A percentile compares a stretch with the other conserved stretches of the same genome.
phyloP scores from a whole-genome alignment of 2,329 filamentous ascomycete species.

The Fusarium zealandicum region DNA sequence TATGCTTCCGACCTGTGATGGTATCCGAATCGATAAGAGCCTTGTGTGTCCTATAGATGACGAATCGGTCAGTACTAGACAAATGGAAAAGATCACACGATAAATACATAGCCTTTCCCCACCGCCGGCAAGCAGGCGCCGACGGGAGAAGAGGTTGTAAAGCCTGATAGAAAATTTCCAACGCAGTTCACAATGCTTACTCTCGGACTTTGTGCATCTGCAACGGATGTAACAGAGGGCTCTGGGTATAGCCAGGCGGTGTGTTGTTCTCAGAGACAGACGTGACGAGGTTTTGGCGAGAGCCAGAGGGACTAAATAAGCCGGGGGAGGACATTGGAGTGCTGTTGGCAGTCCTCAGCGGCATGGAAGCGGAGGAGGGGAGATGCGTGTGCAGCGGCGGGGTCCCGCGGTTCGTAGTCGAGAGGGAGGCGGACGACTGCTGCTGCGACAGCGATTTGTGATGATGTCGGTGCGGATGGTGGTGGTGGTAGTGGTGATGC shows the following conservation, averaged over 20 bases:
- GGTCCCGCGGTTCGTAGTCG: conserved; percentile 35
- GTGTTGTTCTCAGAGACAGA: conserved; percentile 63
- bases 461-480: conserved; percentile 34
- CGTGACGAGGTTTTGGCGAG: conserved; percentile 52
- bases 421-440: conserved; percentile 41
- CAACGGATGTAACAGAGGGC: conserved; percentile 72
- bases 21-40: conserved; percentile 89
- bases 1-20: conserved; percentile 89
- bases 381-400: conserved; percentile 45
- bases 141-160: conserved; percentile 7
- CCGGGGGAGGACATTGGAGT: conserved; percentile 68
- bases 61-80: conserved; percentile 27
- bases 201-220: conserved; percentile 79
- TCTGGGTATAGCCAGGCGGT: conserved; percentile 57
- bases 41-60: conserved; percentile 74
- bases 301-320: conserved; percentile 62
- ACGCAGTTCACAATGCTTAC: conserved; percentile 57
- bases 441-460: conserved; percentile 43
- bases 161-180: conserved; percentile 2
- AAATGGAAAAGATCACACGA: conserved; percentile 14
- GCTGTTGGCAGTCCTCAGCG: conserved; percentile 59
- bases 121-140: conserved; percentile 10
- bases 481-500: conserved; percentile 35
- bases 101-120: conserved; percentile 18
- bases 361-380: conserved; percentile 49